These are phyloP conservation scores for Moricandia arvensis DNA, from an alignment of 345 rosid genomes.

Conservation along the genomic window DNA sequence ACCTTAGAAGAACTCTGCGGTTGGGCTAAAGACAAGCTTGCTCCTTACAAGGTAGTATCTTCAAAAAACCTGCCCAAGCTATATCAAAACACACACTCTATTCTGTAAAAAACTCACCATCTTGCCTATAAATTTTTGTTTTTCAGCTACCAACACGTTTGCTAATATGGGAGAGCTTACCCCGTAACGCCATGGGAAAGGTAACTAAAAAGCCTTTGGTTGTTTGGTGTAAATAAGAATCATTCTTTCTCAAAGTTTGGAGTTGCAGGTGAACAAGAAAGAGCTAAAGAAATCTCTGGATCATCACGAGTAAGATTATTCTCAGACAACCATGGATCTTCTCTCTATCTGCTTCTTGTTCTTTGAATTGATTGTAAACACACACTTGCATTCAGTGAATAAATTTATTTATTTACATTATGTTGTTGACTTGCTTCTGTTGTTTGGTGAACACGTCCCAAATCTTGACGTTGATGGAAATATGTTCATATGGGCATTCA, in stretches of 20 bases:
- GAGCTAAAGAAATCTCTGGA: constrained; percentile 71
- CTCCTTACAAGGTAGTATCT: constrained; percentile 72
- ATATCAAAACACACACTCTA: neutral
- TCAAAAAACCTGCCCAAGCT: neutral
- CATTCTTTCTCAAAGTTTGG: neutral
- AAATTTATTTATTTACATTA: neutral
- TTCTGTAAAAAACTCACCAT: neutral
- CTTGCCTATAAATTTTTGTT: neutral
- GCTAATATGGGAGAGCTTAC: constrained; percentile 79
- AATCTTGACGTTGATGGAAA: too few relatives aligned
- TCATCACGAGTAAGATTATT: constrained; percentile 32
- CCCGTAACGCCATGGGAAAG: constrained; percentile 99
- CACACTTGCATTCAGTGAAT: neutral
- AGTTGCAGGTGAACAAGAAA: constrained; percentile 83
- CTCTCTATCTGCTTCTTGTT: neutral
- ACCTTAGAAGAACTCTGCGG: constrained; percentile 70
- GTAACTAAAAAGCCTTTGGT: constrained; percentile 36
- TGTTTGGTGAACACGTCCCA: too few relatives aligned
- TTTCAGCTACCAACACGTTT: constrained; percentile 78
- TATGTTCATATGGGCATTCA: too few relatives aligned
- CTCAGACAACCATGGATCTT: constrained; percentile 9
- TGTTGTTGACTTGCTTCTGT: constrained; percentile 1
- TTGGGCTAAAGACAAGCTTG: constrained; percentile 94
- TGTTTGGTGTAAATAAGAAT: constrained; percentile 8
- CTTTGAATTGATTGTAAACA: neutral